Evolutionary conservation across 805 yeast species (phyloP), one percentile per base, ranked within the genome.

Genomic region (Cyberlindnera meyerae): DNA sequence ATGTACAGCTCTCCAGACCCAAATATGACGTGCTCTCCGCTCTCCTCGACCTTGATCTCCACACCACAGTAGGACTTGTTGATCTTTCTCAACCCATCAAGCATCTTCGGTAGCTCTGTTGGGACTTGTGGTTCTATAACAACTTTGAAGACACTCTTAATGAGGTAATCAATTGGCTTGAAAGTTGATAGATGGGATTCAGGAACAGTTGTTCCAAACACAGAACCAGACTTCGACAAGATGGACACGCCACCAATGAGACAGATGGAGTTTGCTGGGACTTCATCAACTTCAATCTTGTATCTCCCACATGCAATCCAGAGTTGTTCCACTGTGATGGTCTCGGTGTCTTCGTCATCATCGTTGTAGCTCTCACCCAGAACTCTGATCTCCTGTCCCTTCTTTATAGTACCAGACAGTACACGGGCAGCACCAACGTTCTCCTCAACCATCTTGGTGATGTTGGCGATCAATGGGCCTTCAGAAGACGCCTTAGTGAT

Each of bases 1-100:
- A 93, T 57, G 52, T 85, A 86, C 13, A 90, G 50, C 53, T 93
- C 97, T 6, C 98, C 98, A 8, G 86, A 75, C 0, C 93, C 96
- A 18, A 79, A 52, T 0, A 93, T 56, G 1, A 79, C 77, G 54
- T 82, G 86, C 49, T 88, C 97, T 2, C 97, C 96, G 34, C 89
- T 82, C 47, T 85, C 95, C 55, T 87, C 96, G 1, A 82, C 86
- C 44, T 71, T 76, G n/a, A 84, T 64, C 15, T 70, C 70, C 25
- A 78, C 67, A 4, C 88, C 81, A 8, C 82, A 70, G 52, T 85
- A 89, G 1, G 79, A 64, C 46, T 72, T 74, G 48, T 71, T 71
- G 20, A 84, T 61, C 38, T 68, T 73, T 40, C 82, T 68, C 32
- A 93, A 61, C 0, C 87, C 89, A n/a, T 75, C 78, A 11, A 80